These are phyloP conservation scores for Trifolium pratense DNA, from an alignment of 306 rosid genomes.

Conservation along the genomic window DNA sequence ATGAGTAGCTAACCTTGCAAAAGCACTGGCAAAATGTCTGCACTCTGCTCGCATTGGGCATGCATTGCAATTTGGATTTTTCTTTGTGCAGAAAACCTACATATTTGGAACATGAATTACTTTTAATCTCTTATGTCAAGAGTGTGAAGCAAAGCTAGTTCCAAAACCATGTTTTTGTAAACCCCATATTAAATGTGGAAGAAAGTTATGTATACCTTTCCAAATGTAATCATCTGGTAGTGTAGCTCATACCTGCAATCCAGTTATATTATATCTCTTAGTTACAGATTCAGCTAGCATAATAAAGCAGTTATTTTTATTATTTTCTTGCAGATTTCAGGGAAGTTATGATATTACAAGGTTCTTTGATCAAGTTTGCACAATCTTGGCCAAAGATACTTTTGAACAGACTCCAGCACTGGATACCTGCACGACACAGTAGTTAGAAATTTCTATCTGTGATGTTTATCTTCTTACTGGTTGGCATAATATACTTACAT, in stretches of 20 bases:
- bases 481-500: constrained; percentile 56
- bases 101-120: constrained; percentile 42
- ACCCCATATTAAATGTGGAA: constrained; percentile 15
- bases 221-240: constrained; percentile 97
- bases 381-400: constrained; percentile 97
- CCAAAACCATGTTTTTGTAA: constrained; percentile 17
- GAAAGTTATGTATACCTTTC: constrained; percentile 64
- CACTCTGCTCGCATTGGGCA: constrained; percentile 99
- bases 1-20: constrained; percentile 77
- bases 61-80: constrained; percentile 92
- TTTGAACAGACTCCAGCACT: constrained; percentile 84
- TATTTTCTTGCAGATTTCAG: constrained; percentile 16
- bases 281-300: constrained; percentile 42
- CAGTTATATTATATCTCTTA: constrained; percentile 41
- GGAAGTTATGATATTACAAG: constrained; percentile 59
- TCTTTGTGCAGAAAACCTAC: constrained; percentile 97
- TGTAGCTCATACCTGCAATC: constrained; percentile 85
- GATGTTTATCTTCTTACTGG: constrained; percentile 17
- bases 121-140: constrained; percentile 27
- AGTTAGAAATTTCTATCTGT: constrained; percentile 44
- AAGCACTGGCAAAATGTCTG: constrained; percentile 98
- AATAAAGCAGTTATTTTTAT: constrained; percentile 20
- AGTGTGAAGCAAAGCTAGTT: constrained; percentile 33
- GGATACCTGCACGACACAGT: constrained; percentile 70
- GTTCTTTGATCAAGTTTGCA: constrained; percentile 96